Evolutionary conservation across 345 rosid genomes (phyloP).

Genomic region (Euclidium syriacum): DNA sequence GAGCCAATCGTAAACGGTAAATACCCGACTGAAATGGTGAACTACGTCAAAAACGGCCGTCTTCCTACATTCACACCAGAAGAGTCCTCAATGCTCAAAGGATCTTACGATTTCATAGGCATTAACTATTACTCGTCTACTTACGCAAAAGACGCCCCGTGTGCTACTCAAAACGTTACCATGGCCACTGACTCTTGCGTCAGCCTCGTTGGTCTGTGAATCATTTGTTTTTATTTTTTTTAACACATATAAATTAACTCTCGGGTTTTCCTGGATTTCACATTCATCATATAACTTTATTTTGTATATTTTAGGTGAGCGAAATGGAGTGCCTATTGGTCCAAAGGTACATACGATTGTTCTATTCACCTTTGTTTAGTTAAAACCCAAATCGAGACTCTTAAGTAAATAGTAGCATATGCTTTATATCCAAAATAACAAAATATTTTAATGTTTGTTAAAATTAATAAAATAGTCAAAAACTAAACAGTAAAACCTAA

Average conservation of each 20-base stretch:
- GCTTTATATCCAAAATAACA: too few relatives aligned
- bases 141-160: constrained; percentile 26
- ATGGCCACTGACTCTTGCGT: constrained; percentile 37
- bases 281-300: too few relatives aligned
- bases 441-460: too few relatives aligned
- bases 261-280: background rate
- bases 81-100: constrained; percentile 31
- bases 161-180: constrained; percentile 27
- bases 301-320: constrained; percentile 18
- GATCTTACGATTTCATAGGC: constrained; percentile 47
- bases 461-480: too few relatives aligned
- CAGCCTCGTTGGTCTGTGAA: constrained; percentile 14
- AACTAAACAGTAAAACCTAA: too few relatives aligned
- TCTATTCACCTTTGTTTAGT: background rate
- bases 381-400: too few relatives aligned
- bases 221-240: background rate
- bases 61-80: constrained; percentile 39
- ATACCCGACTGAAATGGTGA: constrained; percentile 37
- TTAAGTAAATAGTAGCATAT: too few relatives aligned
- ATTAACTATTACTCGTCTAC: constrained; percentile 42
- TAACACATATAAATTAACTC: too few relatives aligned
- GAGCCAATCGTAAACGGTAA: constrained; percentile 38
- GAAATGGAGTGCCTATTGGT: constrained; percentile 44
- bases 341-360: constrained; percentile 33
- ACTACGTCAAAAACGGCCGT: constrained; percentile 33